Percentiles rank a stretch among this genome's conserved stretches.
Evolutionary conservation across 768 basidiomycete species (phyloP).

Genomic region (Infundibulicybe gibba): DNA sequence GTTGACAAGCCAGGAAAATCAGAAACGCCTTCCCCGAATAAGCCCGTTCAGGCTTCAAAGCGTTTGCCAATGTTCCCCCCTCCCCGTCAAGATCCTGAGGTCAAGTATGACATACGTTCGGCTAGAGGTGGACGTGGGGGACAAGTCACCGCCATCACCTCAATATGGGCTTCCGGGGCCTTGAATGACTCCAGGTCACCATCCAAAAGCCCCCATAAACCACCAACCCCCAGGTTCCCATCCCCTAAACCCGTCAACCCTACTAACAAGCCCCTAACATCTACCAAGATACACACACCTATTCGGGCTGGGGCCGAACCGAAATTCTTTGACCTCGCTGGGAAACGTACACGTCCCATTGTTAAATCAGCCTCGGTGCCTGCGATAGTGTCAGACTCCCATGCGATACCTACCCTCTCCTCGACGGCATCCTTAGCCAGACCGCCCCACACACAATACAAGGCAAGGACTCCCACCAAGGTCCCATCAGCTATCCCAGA

Average conservation of each 20-base stretch:
- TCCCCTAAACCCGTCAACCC: not conserved
- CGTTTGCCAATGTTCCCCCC: constrained; percentile 29
- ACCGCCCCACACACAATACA: constrained; percentile 22
- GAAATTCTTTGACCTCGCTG: constrained; percentile 8
- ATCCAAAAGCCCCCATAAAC: not conserved
- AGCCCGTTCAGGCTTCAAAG: constrained; percentile 15
- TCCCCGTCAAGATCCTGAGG: constrained; percentile 41
- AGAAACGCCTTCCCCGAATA: constrained; percentile 14
- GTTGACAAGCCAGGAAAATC: constrained; percentile 9
- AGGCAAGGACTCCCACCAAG: constrained; percentile 17
- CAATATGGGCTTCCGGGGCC: constrained; percentile 67
- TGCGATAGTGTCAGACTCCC: constrained; percentile 66
- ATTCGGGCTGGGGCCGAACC: not conserved
- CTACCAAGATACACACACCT: not conserved
- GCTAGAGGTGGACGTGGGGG: constrained; percentile 78
- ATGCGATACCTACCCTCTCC: constrained; percentile 69
- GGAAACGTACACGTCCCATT: constrained; percentile 29
- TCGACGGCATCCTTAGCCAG: constrained; percentile 75
- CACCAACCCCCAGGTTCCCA: not conserved
- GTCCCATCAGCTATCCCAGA: constrained; percentile 34
- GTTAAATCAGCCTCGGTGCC: constrained; percentile 67
- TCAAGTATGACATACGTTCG: constrained; percentile 70
- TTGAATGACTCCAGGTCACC: constrained; percentile 8
- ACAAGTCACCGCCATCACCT: constrained; percentile 66
- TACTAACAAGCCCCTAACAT: not conserved